These are phyloP conservation scores for Sarcodon sp. DNA, from an alignment of 768 basidiomycete genomes.

Conservation along the genomic window DNA sequence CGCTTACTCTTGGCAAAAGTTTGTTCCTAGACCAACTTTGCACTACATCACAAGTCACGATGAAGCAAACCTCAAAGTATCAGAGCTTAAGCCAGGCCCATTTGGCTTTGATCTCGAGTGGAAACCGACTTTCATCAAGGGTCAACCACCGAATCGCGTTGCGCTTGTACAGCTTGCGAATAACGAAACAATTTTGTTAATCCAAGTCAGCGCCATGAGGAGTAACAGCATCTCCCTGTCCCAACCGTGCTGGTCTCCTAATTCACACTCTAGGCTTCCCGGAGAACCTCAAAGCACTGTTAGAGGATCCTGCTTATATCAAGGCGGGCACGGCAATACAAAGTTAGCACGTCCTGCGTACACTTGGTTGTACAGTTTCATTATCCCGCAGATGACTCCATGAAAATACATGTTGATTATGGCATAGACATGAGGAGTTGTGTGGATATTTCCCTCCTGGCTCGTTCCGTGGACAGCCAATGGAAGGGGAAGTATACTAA, in stretches of 20 bases:
- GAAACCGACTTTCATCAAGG: conserved; percentile 48
- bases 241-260: background rate
- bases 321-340: conserved; percentile 73
- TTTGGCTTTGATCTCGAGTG: conserved; percentile 75
- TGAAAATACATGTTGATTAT: conserved; percentile 42
- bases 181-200: conserved; percentile 37
- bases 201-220: conserved; percentile 54
- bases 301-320: conserved; percentile 36
- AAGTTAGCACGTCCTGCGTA: conserved; percentile 21
- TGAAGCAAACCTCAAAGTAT: conserved; percentile 8
- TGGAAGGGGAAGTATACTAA: conserved; percentile 64
- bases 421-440: conserved; percentile 32
- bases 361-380: background rate
- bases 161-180: conserved; percentile 66
- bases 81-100: conserved; percentile 8
- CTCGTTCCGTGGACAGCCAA: conserved; percentile 49
- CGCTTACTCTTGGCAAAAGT: background rate
- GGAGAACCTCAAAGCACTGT: conserved; percentile 31
- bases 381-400: conserved; percentile 42
- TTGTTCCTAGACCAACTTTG: background rate
- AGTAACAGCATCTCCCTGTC: conserved; percentile 11
- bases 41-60: conserved; percentile 10
- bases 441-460: conserved; percentile 60
- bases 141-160: conserved; percentile 47
- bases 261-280: conserved; percentile 6